Evolutionary conservation across 2,329 filamentous ascomycete species (phyloP), one percentile per base, ranked within the genome.

Genomic region (Claviceps paspali): DNA sequence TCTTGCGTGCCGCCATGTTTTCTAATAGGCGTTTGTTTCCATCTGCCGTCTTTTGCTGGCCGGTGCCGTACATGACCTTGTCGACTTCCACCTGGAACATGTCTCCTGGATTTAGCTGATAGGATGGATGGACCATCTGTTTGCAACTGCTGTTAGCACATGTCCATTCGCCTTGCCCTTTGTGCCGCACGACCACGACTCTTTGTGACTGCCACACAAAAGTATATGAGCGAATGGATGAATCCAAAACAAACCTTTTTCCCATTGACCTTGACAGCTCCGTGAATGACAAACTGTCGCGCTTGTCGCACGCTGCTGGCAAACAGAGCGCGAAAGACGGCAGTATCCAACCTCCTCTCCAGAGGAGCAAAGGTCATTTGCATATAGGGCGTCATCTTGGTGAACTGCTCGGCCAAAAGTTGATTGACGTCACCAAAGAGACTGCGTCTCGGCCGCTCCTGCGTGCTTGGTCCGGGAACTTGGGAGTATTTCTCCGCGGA

Each of bases 31-130:
- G 39, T 15, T 45, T 39, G 36, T 50, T 40, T 3, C 36, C 44
- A 47, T 52, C 40, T 15, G 45, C 19, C 5, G 68, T 59, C 60
- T 86, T 91, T 34, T 73, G 71, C 19, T 72, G 69, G 41, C 91
- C 91, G 1, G 87, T 94, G 24, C 84, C 88, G 51, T 73, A 87
- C 59, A 98, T 70, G 39, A 98, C 91, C 49, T 79, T 76, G 28
- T 94, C 84, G 26, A 82, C 70, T 15, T 95, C 82, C 49, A 98
- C 88, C 56, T 93, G 85, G 68, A 98, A 98, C 76, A 98, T 84
- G 57, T 98, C 91, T 48, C 91, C 91, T 3, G 91, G 92, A 59
- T 98, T 98, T 28, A 98, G 73, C 46, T 86, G 77, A 59, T 98
- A 98, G 38, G 85, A 82, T 7, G 91, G 87, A 53, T 91, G 83